Evolutionary conservation across 495 filamentous ascomycete species (phyloP).

Genomic region (Hypoxylon fuscum): DNA sequence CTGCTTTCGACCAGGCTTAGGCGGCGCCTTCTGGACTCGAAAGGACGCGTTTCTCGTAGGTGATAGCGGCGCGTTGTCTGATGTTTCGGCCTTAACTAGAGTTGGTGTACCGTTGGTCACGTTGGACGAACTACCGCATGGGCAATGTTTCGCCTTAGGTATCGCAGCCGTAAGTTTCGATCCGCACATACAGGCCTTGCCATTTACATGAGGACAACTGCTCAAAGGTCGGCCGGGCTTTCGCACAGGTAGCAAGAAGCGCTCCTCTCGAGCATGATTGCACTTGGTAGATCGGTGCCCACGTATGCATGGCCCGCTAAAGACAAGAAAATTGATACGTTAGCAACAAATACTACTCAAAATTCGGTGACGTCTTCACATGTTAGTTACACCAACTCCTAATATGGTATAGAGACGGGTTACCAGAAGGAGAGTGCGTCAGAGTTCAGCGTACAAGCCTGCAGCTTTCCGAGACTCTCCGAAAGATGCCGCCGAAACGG

Average conservation of each 20-base stretch:
- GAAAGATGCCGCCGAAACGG: constrained; percentile 3
- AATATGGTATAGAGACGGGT: constrained; percentile 11
- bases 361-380: constrained; percentile 11
- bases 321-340: constrained; percentile 19
- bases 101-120: constrained; percentile 23
- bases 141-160: constrained; percentile 59
- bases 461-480: constrained; percentile 29
- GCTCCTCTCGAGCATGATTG: constrained; percentile 69
- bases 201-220: constrained; percentile 76
- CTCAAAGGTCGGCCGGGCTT: constrained; percentile 83
- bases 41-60: constrained; percentile 48
- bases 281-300: constrained; percentile 89
- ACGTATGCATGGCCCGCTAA: constrained; percentile 82
- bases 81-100: constrained; percentile 41
- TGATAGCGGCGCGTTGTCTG: constrained; percentile 43
- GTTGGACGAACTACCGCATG: constrained; percentile 41
- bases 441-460: constrained; percentile 24
- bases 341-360: constrained; percentile 31
- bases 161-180: constrained; percentile 61
- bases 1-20: constrained; percentile 51
- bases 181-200: constrained; percentile 59
- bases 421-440: constrained; percentile 20
- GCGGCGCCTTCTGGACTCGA: constrained; percentile 53
- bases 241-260: constrained; percentile 79
- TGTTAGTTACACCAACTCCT: constrained; percentile 24